Evolutionary conservation across 306 rosid genomes (phyloP), one percentile per base, ranked within the genome.

Genomic region (Urtica urens): DNA sequence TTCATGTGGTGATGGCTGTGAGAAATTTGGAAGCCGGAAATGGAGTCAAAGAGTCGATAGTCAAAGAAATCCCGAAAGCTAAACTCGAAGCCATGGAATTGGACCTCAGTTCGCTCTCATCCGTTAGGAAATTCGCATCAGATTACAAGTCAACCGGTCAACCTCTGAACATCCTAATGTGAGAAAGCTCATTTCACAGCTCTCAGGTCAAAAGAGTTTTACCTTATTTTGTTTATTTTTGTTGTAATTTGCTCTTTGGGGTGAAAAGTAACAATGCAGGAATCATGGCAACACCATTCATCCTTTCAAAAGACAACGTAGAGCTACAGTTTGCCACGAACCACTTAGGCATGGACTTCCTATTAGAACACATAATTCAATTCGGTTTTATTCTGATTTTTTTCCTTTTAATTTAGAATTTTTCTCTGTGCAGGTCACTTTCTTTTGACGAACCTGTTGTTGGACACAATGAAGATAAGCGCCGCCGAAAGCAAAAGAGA

Each of bases 211-310:
- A n/a, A n/a, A 31, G 3, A 50, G 14, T 8, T 2, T 50, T 50
- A 5, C 6, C 33, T 33, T 49, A 53, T 30, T 30, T 11, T 52
- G 0, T 35, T 35, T 22, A 53, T 40, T 72, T 48, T 62, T 70
- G 53, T 57, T 16, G 6, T n/a, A n/a, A n/a, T n/a, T n/a, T n/a
- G n/a, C n/a, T n/a, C n/a, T n/a, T n/a, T n/a, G n/a, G n/a, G n/a
- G n/a, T n/a, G n/a, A n/a, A 2, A 67, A 88, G 97, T 70, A 88
- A 88, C 72, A 88, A 88, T 70, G 95, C 97, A 65, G 97, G 93
- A 58, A 47, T 83, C 47, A 62, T 71, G 76, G 93, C 90, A 39
- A 22, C 70, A 28, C 82, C 86, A 18, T 88, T 74, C 71, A 49
- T 49, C 24, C 77, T 78, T 57, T 83, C 93, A 18, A 70, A 72